Percentiles rank a stretch among this genome's conserved stretches.
These are phyloP conservation scores for Friedmanniomyces simplex DNA, from an alignment of 495 filamentous ascomycete species.

Conservation along the genomic window DNA sequence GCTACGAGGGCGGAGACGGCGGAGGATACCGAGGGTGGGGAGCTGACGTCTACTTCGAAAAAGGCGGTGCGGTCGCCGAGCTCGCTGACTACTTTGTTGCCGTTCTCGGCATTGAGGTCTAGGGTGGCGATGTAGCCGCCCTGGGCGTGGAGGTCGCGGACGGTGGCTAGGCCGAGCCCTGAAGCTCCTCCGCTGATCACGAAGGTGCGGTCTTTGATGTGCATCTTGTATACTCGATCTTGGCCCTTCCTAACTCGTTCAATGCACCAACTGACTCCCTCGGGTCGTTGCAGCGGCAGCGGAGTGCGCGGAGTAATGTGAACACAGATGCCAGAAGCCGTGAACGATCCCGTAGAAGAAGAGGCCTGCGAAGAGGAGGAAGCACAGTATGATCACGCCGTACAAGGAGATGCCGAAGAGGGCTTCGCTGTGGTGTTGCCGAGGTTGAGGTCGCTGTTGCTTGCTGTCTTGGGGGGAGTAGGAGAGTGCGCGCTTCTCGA, in stretches of 20 bases:
- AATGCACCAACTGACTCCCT: neutral
- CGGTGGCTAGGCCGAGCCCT: constrained; percentile 55
- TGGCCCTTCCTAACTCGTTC: neutral
- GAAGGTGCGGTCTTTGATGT: constrained; percentile 53
- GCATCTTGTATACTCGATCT: constrained; percentile 36
- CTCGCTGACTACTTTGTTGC: constrained; percentile 37
- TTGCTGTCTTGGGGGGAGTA: neutral
- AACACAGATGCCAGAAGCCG: constrained; percentile 7
- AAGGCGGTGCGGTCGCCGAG: constrained; percentile 44
- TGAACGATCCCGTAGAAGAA: constrained; percentile 1
- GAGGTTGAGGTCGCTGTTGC: neutral
- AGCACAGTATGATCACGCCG: constrained; percentile 7
- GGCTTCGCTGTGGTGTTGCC: constrained; percentile 11
- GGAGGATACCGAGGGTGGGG: constrained; percentile 44
- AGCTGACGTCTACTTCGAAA: constrained; percentile 50
- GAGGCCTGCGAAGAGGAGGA: constrained; percentile 1
- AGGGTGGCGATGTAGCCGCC: constrained; percentile 55
- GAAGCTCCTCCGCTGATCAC: constrained; percentile 59
- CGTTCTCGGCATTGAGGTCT: constrained; percentile 54
- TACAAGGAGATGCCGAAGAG: constrained; percentile 10
- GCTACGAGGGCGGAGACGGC: constrained; percentile 42
- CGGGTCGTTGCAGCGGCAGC: neutral
- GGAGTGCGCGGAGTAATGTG: neutral
- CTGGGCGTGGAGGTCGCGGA: constrained; percentile 40
- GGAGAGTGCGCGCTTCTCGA: constrained; percentile 8